Percentiles rank a stretch among this genome's conserved stretches.
phyloP scores from a whole-genome alignment of 1,284 basidiomycete species.

The Inonotus obliquus region DNA sequence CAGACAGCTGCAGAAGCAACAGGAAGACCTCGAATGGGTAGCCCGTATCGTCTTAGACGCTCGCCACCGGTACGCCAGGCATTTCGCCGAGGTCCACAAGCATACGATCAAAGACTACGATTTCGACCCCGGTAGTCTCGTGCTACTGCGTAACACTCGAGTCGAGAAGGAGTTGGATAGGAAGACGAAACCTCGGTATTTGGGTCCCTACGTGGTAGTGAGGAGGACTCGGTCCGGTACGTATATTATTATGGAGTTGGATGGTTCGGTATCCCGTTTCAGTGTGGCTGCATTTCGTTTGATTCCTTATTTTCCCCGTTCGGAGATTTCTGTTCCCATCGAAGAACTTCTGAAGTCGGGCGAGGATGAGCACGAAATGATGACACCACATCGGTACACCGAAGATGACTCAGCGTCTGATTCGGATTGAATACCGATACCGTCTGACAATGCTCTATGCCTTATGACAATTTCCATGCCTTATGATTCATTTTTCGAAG shows the following conservation, averaged over 20 bases:
- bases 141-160: constrained; percentile 26
- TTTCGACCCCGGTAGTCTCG: constrained; percentile 22
- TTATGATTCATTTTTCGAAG: too few relatives aligned
- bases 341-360: background rate
- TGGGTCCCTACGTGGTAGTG: constrained; percentile 31
- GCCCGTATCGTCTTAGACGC: background rate
- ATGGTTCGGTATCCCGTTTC: background rate
- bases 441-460: too few relatives aligned
- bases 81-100: background rate
- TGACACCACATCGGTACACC: too few relatives aligned
- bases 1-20: background rate
- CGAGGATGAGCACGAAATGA: too few relatives aligned
- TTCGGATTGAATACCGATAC: too few relatives aligned
- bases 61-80: background rate
- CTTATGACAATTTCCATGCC: too few relatives aligned
- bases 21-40: background rate
- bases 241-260: constrained; percentile 24
- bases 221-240: constrained; percentile 24
- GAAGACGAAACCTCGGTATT: constrained; percentile 28
- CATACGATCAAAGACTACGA: background rate
- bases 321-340: background rate
- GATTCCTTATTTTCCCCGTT: background rate
- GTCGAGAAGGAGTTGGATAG: constrained; percentile 25
- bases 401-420: too few relatives aligned
- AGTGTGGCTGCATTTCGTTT: background rate